Base-by-base conservation (phyloP, 1,139 yeast species). In the Blastobotrys raffinosifermentans region DNA sequence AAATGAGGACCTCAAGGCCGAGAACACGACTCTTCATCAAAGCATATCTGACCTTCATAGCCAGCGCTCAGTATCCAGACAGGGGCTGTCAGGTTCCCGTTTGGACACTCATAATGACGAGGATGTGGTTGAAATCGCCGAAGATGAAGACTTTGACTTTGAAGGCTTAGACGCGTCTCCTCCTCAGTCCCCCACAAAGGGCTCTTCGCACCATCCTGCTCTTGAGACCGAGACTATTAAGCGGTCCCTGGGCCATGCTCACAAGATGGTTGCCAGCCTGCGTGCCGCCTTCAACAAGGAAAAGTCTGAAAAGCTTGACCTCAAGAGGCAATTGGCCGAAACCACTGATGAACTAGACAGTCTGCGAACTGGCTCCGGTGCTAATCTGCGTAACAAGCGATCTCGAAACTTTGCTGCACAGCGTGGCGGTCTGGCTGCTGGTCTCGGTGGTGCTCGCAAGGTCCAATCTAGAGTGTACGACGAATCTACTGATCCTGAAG, bases 141-240 rank as follows among this genome's bases (percentile, higher is more conserved):
- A 51, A n/a, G 60, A 51, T 8, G 27, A 25, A 8, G 63, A 54
- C 14, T 47, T 32, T 39, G 48, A 32, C 33, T 48, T 53, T 19
- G 47, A 49, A 8, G 50, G 55, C 39, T 56, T 65, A 41, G 48
- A 56, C 39, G 47, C 54, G 45, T 63, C 64, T 15, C 69, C 69
- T 4, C 60, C 64, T 1, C 30, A 46, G 8, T 66, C 75, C 1
- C 74, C 75, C 2, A 60, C 66, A 14, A 64, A 64, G 38, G 61
- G 64, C 2, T 55, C 70, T 1, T 66, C 74, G 1, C 66, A 70
- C 33, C 69, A 73, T 45, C 63, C 72, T 2, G 75, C 70, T 11
- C 62, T 81, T 32, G 89, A 83, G 54, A 64, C 74, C 4, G 89
- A 84, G 51, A 78, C 89, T 0, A 64, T 82, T 48, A 69, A 73